These are phyloP conservation scores for Sparassis latifolia DNA, from an alignment of 1,284 basidiomycete genomes.

Conservation along the genomic window DNA sequence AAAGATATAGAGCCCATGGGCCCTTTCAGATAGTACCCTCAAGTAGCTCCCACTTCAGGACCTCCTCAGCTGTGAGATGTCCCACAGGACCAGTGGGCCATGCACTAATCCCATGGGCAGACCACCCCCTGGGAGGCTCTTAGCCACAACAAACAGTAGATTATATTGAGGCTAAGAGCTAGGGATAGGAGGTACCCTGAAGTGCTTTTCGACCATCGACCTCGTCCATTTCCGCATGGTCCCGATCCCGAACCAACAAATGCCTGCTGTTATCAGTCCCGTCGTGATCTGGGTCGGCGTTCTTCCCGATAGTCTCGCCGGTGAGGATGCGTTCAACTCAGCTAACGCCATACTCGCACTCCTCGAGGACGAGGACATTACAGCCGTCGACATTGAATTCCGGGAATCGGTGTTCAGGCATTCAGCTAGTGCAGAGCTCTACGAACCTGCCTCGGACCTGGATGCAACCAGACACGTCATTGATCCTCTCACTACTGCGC, in stretches of 20 bases:
- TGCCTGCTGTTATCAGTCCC: slow-evolving; percentile 8
- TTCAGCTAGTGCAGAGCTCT: slow-evolving; percentile 21
- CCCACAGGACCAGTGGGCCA: too few species aligned
- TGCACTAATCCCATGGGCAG: too few species aligned
- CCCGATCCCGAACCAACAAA: background rate
- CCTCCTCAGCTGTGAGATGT: too few species aligned
- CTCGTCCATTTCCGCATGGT: slow-evolving; percentile 7
- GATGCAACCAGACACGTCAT: slow-evolving; percentile 21
- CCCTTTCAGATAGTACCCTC: too few species aligned
- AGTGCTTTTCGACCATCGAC: slow-evolving; percentile 13
- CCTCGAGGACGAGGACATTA: slow-evolving; percentile 11
- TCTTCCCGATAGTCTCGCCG: slow-evolving; percentile 19
- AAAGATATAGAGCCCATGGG: too few species aligned
- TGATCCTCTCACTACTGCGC: slow-evolving; percentile 26
- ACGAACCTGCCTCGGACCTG: slow-evolving; percentile 10
- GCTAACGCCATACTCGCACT: slow-evolving; percentile 5
- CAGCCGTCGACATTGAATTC: slow-evolving; percentile 26
- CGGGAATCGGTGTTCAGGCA: slow-evolving; percentile 24
- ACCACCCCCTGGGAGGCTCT: too few species aligned
- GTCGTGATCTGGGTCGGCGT: slow-evolving; percentile 26
- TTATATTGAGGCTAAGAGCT: too few species aligned
- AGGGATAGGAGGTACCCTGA: too few species aligned
- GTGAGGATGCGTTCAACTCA: slow-evolving; percentile 4
- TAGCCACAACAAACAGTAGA: too few species aligned
- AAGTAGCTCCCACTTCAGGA: too few species aligned